phyloP scores from a whole-genome alignment of 2,329 filamentous ascomycete genomes.

The Tolypocladium inflatum region DNA sequence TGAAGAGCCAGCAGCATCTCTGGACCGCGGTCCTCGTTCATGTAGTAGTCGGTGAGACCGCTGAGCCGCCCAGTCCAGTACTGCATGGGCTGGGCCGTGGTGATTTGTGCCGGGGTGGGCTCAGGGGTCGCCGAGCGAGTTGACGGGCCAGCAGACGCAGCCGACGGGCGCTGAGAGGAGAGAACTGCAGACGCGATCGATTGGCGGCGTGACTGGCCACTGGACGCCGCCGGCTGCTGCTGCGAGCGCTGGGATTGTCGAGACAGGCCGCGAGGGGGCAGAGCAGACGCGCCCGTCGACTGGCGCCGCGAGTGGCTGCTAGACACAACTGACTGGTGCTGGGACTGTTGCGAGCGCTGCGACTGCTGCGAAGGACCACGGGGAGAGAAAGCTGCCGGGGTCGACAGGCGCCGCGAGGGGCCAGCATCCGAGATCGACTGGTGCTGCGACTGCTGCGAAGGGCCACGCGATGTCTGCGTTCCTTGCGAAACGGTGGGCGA shows the following conservation, averaged over 20 bases:
- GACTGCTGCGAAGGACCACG: neutral
- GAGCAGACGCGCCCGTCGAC: neutral
- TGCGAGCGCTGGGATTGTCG: neutral
- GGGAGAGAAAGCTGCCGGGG: neutral
- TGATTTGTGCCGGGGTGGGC: constrained; percentile 21
- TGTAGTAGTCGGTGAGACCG: neutral
- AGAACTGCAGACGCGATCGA: neutral
- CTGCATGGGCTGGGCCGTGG: constrained; percentile 32
- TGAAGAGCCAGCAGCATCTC: constrained; percentile 29
- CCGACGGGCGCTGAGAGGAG: constrained; percentile 5
- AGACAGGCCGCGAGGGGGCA: neutral
- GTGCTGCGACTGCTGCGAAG: neutral
- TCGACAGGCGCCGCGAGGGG: neutral
- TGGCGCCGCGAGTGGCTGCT: neutral
- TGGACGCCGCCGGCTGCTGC: neutral
- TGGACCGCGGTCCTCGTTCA: neutral
- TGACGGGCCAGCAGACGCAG: neutral
- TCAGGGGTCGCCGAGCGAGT: constrained; percentile 5
- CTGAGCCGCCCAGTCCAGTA: constrained; percentile 57
- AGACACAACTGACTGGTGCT: neutral
- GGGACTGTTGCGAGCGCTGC: neutral
- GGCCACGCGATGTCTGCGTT: neutral
- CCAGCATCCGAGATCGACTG: neutral
- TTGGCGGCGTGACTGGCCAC: neutral
- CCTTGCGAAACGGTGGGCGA: neutral